A percentile compares a stretch with the other conserved stretches of the same genome.
These are phyloP conservation scores for Ophiostoma populinum DNA, from an alignment of 2,329 filamentous ascomycete genomes.

Conservation along the genomic window DNA sequence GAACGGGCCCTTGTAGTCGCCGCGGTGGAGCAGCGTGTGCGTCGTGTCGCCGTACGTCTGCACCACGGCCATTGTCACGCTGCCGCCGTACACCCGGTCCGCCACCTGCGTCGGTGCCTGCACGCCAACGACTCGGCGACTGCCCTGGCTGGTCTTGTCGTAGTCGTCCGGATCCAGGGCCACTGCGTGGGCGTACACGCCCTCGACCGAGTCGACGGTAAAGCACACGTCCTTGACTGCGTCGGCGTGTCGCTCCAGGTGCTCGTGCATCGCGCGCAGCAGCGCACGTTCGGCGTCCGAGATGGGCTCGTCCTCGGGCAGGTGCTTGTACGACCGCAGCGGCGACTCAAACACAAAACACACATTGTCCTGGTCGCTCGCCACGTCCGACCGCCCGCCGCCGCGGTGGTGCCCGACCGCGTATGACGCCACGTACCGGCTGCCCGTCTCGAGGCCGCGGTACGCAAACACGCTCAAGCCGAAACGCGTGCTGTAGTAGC, in stretches of 20 bases:
- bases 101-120: constrained; percentile 35
- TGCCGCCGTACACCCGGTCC: constrained; percentile 49
- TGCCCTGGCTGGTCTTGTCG: constrained; percentile 10
- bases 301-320: constrained; percentile 42
- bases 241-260: constrained; percentile 78
- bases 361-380: constrained; percentile 31
- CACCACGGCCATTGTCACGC: constrained; percentile 61
- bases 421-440: constrained; percentile 63
- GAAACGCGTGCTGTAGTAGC: constrained; percentile 76
- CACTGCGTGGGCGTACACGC: constrained; percentile 61
- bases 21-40: constrained; percentile 70
- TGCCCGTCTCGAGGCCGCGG: constrained; percentile 74
- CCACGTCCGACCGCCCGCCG: constrained; percentile 2
- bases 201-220: constrained; percentile 76
- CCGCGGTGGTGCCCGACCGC: constrained; percentile 50
- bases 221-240: constrained; percentile 92
- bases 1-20: constrained; percentile 56
- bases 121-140: constrained; percentile 33
- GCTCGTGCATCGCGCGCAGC: constrained; percentile 59
- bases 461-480: constrained; percentile 75
- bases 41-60: constrained; percentile 90
- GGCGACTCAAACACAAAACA: constrained; percentile 76
- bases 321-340: constrained; percentile 41
- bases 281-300: constrained; percentile 44
- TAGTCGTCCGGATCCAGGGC: constrained; percentile 31